phyloP scores from a whole-genome alignment of 148 eudicot species.

The Salicornia ramosissima region DNA sequence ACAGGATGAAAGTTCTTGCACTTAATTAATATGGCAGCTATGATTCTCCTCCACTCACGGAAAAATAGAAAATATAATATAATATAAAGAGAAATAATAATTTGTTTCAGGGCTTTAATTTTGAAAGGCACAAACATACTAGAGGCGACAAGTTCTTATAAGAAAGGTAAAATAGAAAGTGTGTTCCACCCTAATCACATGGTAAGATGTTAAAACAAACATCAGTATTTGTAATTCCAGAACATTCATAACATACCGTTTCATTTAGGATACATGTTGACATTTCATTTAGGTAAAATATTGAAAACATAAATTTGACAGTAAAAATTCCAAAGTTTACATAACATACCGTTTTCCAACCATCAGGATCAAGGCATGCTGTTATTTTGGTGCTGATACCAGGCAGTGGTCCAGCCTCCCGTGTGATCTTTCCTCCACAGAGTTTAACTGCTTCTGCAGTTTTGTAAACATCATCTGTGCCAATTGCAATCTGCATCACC shows the following conservation, averaged over 20 bases:
- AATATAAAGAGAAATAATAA: too few relatives aligned
- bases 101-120: too few relatives aligned
- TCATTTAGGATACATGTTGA: not conserved
- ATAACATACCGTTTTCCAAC: constrained; percentile 43
- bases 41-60: too few relatives aligned
- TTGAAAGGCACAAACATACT: too few relatives aligned
- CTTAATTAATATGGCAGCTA: too few relatives aligned
- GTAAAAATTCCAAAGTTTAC: not conserved
- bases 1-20: too few relatives aligned
- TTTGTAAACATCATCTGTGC: constrained; percentile 49
- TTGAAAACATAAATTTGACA: not conserved
- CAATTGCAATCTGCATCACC: constrained; percentile 40
- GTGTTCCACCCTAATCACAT: too few relatives aligned
- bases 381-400: constrained; percentile 46
- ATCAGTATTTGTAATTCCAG: too few relatives aligned
- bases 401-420: constrained; percentile 47
- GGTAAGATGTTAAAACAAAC: too few relatives aligned
- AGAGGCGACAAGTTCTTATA: too few relatives aligned
- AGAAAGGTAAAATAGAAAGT: too few relatives aligned
- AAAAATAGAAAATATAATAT: too few relatives aligned
- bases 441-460: constrained; percentile 45
- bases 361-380: constrained; percentile 51
- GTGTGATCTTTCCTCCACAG: constrained; percentile 39
- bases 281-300: not conserved
- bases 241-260: not conserved